Evolutionary conservation across 2,329 filamentous ascomycete genomes (phyloP), one percentile per base, ranked within the genome.

Genomic region (Colletotrichum kahawae): DNA sequence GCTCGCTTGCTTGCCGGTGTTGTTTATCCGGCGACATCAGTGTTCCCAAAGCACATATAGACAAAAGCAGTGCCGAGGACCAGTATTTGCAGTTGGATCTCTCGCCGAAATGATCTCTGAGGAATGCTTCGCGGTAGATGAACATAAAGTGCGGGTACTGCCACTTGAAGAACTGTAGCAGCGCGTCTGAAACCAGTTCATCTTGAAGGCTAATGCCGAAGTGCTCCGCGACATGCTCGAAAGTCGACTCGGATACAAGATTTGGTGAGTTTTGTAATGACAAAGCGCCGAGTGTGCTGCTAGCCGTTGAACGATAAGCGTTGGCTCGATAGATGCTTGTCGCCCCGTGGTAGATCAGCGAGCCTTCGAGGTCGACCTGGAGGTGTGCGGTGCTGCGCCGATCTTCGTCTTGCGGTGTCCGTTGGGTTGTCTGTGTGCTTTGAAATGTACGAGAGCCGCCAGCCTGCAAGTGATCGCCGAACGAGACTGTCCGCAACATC

Each of bases 71-170:
- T 0, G 78, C 72, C 2, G 74, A 71, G 1, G 80, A 82, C 81
- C 81, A 82, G 65, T 82, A 82, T 54, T 79, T 82, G n/a, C 57
- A 60, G 16, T 62, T 43, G 1, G 54, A n/a, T 0, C 75, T 68
- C 21, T 77, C 72, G 7, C 77, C 71, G n/a, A 79, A 79, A 33
- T 82, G 78, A 27, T 75, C 72, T 7, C 72, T 29, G 14, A 75
- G 63, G 21, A 82, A 82, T 0, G 79, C 79, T 36, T 82, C 81
- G 2, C 81, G 79, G 56, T 82, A 82, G 7, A 82, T 78, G 66
- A 82, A 82, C 79, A 82, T 81, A 75, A 82, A 82, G 14, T 82
- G 78, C 3, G 81, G 79, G 33, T 81, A 82, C 57, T 82, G 80
- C 77, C 77, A 80, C n/a, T 74, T 78, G 73, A 82, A 82, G 64